Percentiles rank a stretch among this genome's conserved stretches.
phyloP scores from a whole-genome alignment of 2,329 filamentous ascomycete species.

The Cladosporium sp. region DNA sequence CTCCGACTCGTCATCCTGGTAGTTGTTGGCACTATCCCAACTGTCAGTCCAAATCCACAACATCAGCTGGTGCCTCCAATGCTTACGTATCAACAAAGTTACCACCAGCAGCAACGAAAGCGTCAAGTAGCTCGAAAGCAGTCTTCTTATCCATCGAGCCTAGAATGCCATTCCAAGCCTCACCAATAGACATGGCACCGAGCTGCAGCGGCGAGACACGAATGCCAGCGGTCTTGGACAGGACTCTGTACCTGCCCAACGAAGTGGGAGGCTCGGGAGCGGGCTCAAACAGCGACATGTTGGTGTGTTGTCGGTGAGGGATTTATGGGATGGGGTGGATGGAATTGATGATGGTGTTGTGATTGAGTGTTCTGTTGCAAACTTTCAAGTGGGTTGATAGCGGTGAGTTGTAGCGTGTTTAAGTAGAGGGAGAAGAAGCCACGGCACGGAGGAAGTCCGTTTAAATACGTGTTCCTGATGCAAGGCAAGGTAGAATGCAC shows the following conservation, averaged over 20 bases:
- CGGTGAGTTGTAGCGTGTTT: neutral
- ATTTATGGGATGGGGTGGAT: no score
- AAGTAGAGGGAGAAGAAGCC: neutral
- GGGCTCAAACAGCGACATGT: conserved; percentile 16
- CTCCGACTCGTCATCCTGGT: conserved; percentile 40
- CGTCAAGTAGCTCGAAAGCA: conserved; percentile 66
- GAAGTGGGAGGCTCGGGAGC: conserved; percentile 50
- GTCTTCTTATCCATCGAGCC: conserved; percentile 66
- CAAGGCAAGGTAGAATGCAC: neutral
- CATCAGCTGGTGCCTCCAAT: neutral
- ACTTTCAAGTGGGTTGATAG: neutral
- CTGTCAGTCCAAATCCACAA: conserved; percentile 41
- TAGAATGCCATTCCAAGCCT: conserved; percentile 60
- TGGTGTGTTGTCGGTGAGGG: neutral
- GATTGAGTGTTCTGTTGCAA: neutral
- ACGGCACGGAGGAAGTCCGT: neutral
- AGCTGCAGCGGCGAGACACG: conserved; percentile 52
- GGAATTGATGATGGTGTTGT: neutral
- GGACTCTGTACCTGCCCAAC: conserved; percentile 55
- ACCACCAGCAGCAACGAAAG: conserved; percentile 65
- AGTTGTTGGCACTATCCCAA: conserved; percentile 35
- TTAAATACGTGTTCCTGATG: neutral
- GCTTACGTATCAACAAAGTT: conserved; percentile 66
- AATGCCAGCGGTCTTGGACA: conserved; percentile 54
- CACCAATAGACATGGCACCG: conserved; percentile 67